Conservation (phyloP, 345 rosid genomes). For the Brassica rapa region DNA sequence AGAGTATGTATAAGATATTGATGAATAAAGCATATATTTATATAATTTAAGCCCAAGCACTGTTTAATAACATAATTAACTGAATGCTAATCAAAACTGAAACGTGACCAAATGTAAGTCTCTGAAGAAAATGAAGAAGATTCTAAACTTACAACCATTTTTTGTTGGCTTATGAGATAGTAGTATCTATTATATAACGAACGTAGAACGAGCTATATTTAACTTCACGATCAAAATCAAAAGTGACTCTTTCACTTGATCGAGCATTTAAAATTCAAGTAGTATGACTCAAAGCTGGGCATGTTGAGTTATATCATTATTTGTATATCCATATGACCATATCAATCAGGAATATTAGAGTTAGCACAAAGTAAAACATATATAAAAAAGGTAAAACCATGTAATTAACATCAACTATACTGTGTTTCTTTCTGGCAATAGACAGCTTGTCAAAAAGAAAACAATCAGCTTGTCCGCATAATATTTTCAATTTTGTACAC, state of each 20-base stretch:
- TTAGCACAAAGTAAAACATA: no score
- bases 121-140: not conserved
- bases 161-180: not conserved
- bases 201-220: not conserved
- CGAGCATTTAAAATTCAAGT: not conserved
- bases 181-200: not conserved
- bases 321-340: no score
- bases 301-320: slow-evolving; percentile 2
- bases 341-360: no score
- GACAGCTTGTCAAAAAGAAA: no score
- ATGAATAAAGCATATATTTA: not conserved
- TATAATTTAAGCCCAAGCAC: not conserved
- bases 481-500: no score
- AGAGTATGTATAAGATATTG: not conserved
- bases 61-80: not conserved
- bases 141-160: not conserved
- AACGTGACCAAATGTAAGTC: not conserved
- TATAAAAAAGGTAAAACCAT: no score
- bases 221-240: not conserved
- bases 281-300: not conserved
- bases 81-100: slow-evolving; percentile 2
- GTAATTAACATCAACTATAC: no score
- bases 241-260: not conserved
- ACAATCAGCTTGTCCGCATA: no score
- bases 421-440: no score